phyloP scores from a whole-genome alignment of 1,284 basidiomycete species.

The Bondarzewia mesenterica region DNA sequence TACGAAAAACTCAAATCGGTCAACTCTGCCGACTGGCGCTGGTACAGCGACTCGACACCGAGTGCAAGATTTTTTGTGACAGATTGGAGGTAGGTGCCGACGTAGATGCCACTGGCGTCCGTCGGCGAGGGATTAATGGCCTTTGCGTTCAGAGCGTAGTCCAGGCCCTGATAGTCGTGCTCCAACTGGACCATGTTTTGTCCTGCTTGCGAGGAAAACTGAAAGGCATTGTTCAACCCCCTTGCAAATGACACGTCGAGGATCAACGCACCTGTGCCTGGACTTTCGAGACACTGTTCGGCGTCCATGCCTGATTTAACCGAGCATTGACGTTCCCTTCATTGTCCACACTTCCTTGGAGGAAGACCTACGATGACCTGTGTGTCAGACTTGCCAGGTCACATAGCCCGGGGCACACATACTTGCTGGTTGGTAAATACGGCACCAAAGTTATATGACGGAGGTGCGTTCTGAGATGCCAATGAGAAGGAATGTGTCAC shows the following conservation, averaged over 20 bases:
- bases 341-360: conserved; percentile 93
- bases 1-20: conserved; percentile 79
- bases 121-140: conserved; percentile 88
- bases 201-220: conserved; percentile 63
- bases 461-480: conserved; percentile 67
- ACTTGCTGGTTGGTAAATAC: conserved; percentile 86
- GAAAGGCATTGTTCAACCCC: conserved; percentile 5
- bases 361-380: conserved; percentile 54
- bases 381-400: conserved; percentile 2
- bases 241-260: not conserved
- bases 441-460: conserved; percentile 92
- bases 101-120: conserved; percentile 90
- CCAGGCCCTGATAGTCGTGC: conserved; percentile 88
- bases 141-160: conserved; percentile 86
- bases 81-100: conserved; percentile 94
- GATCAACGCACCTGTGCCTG: conserved; percentile 72
- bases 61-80: conserved; percentile 86
- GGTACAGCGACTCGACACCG: conserved; percentile 87
- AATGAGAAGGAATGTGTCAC: conserved; percentile 94
- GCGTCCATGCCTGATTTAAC: conserved; percentile 85
- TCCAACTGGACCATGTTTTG: conserved; percentile 91
- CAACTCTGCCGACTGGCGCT: conserved; percentile 68
- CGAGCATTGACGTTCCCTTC: conserved; percentile 87
- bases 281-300: conserved; percentile 76
- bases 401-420: conserved; percentile 3